These are phyloP conservation scores for Scutellaria minor DNA, from an alignment of 257 asterid species.

Conservation along the genomic window DNA sequence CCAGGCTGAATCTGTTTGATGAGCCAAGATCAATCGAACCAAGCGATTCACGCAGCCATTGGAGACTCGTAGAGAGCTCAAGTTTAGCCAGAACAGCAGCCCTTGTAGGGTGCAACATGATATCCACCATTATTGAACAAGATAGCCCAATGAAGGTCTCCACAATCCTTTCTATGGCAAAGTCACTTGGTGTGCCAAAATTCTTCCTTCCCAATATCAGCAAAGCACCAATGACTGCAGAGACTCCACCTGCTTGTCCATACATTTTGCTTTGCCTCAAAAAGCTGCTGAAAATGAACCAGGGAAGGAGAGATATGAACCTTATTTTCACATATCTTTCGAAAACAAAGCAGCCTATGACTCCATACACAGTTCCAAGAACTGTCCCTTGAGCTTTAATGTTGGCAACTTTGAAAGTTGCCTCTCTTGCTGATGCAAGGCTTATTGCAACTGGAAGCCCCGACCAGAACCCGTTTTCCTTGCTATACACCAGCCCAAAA, in stretches of 20 bases:
- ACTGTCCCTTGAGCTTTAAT: slow-evolving; percentile 89
- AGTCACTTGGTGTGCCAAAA: slow-evolving; percentile 73
- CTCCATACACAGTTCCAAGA: slow-evolving; percentile 81
- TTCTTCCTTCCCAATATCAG: slow-evolving; percentile 72
- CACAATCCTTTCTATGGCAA: slow-evolving; percentile 75
- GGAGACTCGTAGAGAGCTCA: slow-evolving; percentile 58
- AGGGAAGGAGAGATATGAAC: slow-evolving; percentile 79
- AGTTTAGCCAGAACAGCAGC: slow-evolving; percentile 68
- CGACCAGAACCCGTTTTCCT: slow-evolving; percentile 73
- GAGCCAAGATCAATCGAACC: slow-evolving; percentile 39
- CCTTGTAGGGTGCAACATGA: slow-evolving; percentile 77
- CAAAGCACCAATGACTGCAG: slow-evolving; percentile 79
- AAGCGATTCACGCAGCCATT: slow-evolving; percentile 44
- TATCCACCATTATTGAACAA: slow-evolving; percentile 76
- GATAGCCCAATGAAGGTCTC: slow-evolving; percentile 86
- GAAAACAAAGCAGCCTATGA: slow-evolving; percentile 75
- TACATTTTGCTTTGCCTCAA: slow-evolving; percentile 73
- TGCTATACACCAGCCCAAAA: slow-evolving; percentile 70
- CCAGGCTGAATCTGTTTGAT: slow-evolving; percentile 33
- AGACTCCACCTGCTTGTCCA: slow-evolving; percentile 88
- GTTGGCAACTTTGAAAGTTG: slow-evolving; percentile 73
- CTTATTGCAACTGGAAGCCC: slow-evolving; percentile 83
- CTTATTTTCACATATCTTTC: slow-evolving; percentile 57
- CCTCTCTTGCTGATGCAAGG: slow-evolving; percentile 70
- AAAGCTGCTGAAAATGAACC: slow-evolving; percentile 79